Evolutionary conservation across 1,284 basidiomycete genomes (phyloP), one percentile per base, ranked within the genome.

Genomic region (Sanghuangporus sanghuang): DNA sequence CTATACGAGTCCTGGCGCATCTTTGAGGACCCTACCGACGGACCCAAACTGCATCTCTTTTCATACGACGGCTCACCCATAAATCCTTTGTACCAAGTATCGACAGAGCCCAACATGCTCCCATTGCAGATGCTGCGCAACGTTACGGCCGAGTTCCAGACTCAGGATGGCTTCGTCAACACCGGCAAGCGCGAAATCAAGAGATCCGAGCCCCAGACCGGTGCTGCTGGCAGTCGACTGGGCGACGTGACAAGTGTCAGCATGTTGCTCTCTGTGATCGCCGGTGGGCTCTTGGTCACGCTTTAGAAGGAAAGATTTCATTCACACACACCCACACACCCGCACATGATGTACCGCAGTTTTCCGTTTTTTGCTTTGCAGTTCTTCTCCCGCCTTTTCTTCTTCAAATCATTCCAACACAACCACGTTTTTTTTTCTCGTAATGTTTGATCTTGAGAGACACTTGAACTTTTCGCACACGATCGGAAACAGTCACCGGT

Each of bases 21-120:
- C 70, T 85, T 83, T 77, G 67, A 71, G 63, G 89, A 91, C 68
- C 71, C 78, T 0, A 70, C 68, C 9, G 73, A 77, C 39, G 87
- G 87, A 3, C 77, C 73, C 69, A 87, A 89, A 72, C 79, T 92
- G 6, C 86, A 87, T 69, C 68, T 92, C 59, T 87, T 83, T 78
- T 71, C 80, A 59, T 87, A 80, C 66, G 87, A 91, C 69, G 88
- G 88, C 5, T 71, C 80, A 5, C 85, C 86, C 2, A 71, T 87
- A 14, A 78, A 85, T 3, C 88, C 87, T 7, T 73, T 80, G 74
- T 85, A 82, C 79, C 82, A 79, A 63, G 67, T 86, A 39, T 85
- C 85, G 27, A 66, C 75, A 16, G 78, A 81, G 6, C 86, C 88
- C 27, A 85, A 81, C 72, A 90, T 91, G 87, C 76, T 88, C 18